Percentiles rank a stretch among this genome's conserved stretches.
Conservation (phyloP, 768 basidiomycete genomes). For the Boletus rubescentipes region DNA sequence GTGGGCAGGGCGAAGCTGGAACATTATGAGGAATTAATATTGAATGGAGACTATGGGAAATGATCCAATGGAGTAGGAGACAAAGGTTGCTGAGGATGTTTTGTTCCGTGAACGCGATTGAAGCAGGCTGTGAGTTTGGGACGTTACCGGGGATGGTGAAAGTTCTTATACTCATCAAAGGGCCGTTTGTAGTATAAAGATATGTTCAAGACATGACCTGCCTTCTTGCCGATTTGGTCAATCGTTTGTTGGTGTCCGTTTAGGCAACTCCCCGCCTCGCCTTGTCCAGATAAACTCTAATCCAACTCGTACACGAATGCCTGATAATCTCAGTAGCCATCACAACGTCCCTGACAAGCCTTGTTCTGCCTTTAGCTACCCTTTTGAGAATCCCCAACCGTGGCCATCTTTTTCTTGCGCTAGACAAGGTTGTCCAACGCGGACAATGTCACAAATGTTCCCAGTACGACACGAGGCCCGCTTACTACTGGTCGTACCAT, state of each 20-base stretch:
- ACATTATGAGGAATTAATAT: slow-evolving; percentile 28
- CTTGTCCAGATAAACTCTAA: slow-evolving; percentile 22
- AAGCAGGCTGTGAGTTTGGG: slow-evolving; percentile 17
- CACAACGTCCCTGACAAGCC: slow-evolving; percentile 26
- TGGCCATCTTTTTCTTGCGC: slow-evolving; percentile 6
- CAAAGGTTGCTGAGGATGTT: slow-evolving; percentile 18
- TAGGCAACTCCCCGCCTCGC: slow-evolving; percentile 27
- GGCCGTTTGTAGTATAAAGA: slow-evolving; percentile 34
- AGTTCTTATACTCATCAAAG: slow-evolving; percentile 30
- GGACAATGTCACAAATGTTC: slow-evolving; percentile 19
- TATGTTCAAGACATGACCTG: slow-evolving; percentile 27
- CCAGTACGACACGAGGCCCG: slow-evolving; percentile 19
- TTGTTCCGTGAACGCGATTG: slow-evolving; percentile 11
- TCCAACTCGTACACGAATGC: slow-evolving; percentile 1
- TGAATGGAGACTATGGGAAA: slow-evolving; percentile 6
- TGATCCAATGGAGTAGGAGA: slow-evolving; percentile 19
- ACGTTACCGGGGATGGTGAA: slow-evolving; percentile 10
- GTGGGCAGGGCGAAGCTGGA: slow-evolving; percentile 36
- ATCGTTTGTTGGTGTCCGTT: slow-evolving; percentile 34
- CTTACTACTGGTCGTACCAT: not conserved
- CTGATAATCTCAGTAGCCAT: slow-evolving; percentile 26
- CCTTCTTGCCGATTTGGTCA: slow-evolving; percentile 34
- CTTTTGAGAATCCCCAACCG: not conserved
- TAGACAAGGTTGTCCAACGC: slow-evolving; percentile 15
- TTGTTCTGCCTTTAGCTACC: slow-evolving; percentile 31